A percentile compares a stretch with the other conserved stretches of the same genome.
Conservation (phyloP, 2,329 filamentous ascomycete genomes). For the Fusarium sp. region DNA sequence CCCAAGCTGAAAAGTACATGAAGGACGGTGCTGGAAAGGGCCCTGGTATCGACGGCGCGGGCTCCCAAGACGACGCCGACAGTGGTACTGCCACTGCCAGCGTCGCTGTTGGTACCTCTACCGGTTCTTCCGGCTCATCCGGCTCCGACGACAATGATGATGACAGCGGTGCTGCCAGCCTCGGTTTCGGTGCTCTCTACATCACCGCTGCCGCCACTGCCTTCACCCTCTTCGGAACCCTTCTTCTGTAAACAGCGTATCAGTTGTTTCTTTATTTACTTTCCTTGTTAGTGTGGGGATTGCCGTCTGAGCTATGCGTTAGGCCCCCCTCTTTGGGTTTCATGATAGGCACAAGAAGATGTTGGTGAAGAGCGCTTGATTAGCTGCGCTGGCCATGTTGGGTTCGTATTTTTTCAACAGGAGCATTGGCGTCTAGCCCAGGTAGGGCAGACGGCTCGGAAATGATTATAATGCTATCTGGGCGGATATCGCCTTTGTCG, state of each 20-base stretch:
- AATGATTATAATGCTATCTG: constrained; percentile 50
- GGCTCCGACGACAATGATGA: constrained; percentile 43
- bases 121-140: constrained; percentile 47
- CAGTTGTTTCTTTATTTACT: constrained; percentile 22
- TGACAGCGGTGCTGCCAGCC: constrained; percentile 50
- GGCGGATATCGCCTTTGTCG: constrained; percentile 45
- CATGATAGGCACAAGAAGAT: constrained; percentile 41
- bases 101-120: constrained; percentile 51
- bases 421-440: constrained; percentile 48
- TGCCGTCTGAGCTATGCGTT: constrained; percentile 14
- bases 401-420: constrained; percentile 46
- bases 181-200: constrained; percentile 53
- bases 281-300: constrained; percentile 30
- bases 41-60: constrained; percentile 65
- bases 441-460: constrained; percentile 44
- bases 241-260: constrained; percentile 55
- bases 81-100: constrained; percentile 62
- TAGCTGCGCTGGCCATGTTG: constrained; percentile 43
- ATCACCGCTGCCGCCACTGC: constrained; percentile 54
- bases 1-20: constrained; percentile 66
- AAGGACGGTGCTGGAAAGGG: constrained; percentile 65
- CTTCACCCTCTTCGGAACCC: constrained; percentile 57
- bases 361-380: constrained; percentile 38
- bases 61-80: constrained; percentile 66
- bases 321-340: constrained; percentile 36